Percentiles rank a stretch among this genome's conserved stretches.
Evolutionary conservation across 2,329 filamentous ascomycete species (phyloP).

Genomic region (Parafenestella ontariensis): DNA sequence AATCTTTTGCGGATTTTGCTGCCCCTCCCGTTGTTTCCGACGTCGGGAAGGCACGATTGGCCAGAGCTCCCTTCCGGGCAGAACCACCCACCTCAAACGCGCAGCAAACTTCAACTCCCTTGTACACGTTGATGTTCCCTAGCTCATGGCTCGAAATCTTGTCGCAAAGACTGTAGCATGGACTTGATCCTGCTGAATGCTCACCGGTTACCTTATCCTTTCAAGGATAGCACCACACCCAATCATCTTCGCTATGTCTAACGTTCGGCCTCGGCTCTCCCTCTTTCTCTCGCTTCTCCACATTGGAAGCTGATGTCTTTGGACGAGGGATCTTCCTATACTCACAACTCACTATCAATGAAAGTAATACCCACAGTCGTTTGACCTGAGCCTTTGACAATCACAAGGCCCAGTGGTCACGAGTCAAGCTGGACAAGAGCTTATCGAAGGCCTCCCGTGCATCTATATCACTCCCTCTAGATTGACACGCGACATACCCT

Average conservation of each 20-base stretch:
- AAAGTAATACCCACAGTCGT: too few species aligned
- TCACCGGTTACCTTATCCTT: background rate
- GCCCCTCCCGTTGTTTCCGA: slow-evolving; percentile 6
- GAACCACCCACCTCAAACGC: background rate
- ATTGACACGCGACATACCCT: background rate
- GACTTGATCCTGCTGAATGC: background rate
- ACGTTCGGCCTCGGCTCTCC: slow-evolving; percentile 9
- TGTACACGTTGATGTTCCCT: background rate
- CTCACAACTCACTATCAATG: background rate
- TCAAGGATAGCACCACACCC: background rate
- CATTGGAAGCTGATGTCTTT: background rate
- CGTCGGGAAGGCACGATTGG: slow-evolving; percentile 8
- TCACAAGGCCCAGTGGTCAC: background rate
- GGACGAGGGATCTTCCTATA: background rate
- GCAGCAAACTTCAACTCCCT: background rate
- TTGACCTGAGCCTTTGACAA: background rate
- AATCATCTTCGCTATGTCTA: slow-evolving; percentile 6
- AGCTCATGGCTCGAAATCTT: background rate
- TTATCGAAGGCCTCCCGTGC: background rate
- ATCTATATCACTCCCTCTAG: background rate
- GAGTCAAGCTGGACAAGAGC: background rate
- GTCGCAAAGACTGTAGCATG: background rate
- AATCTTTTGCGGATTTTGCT: background rate
- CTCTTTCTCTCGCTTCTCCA: background rate
- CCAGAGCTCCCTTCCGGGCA: slow-evolving; percentile 7